Base-by-base conservation (phyloP, 1,139 yeast species). In the Candida sojae region DNA sequence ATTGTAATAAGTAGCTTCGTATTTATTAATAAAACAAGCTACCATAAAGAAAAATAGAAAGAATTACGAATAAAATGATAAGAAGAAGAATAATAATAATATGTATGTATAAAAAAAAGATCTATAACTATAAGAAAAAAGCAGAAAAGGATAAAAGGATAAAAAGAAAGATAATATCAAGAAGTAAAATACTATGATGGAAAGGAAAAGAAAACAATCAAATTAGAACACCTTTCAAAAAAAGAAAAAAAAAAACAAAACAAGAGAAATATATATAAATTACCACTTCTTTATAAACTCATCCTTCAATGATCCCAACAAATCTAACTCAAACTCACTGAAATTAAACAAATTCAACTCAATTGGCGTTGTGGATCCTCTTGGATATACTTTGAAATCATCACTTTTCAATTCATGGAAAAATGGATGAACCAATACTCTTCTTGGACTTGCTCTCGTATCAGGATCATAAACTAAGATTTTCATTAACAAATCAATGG, bases 391-490 rank as follows among this genome's bases (percentile, higher is more conserved):
- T 45, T 68, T 79, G 66, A 86, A 86, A 46, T 79, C 78, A 46
- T 73, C 77, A 33, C 69, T 68, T 66, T 85, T 84, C 56, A 86
- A 73, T 57, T 86, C 89, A 57, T 84, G 80, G 63, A 86, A 87
- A 62, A 86, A 87, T 28, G 82, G 81, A 68, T 86, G 92, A 2
- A 86, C 82, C 70, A 87, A 70, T 7, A 87, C 85, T 50, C 81
- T 71, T 60, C 83, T 75, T 47, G 93, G 90, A 48, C 82, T 76
- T 45, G 84, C 77, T 68, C 95, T 79, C 44, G 70, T 66, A 47
- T 80, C 84, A 29, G 95, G 95, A 57, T 84, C 89, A 63, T 87
- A 87, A 10, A 85, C 88, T 55, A 87, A 72, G 4, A 87, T 83
- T 55, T 78, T 81, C 79, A 84, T 77, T 57, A 87, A 67, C 56